These are phyloP conservation scores for Podosphaera xanthii DNA, from an alignment of 2,329 filamentous ascomycete species.

Conservation along the genomic window DNA sequence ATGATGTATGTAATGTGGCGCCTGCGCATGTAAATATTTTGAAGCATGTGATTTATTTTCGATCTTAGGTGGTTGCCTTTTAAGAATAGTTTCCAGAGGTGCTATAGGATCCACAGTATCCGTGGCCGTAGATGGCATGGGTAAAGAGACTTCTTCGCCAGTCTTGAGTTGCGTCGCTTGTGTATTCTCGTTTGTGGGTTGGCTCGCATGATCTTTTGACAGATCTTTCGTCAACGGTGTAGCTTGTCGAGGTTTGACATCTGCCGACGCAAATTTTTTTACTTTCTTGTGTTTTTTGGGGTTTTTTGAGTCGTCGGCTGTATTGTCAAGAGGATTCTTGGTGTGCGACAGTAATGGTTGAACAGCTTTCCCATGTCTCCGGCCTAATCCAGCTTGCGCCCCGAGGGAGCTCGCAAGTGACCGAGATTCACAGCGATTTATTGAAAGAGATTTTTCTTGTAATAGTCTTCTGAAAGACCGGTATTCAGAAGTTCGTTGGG, in stretches of 20 bases:
- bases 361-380: slow-evolving; percentile 36
- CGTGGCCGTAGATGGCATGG: not conserved
- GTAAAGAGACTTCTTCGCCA: slow-evolving; percentile 3
- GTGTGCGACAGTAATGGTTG: slow-evolving; percentile 23
- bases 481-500: slow-evolving; percentile 24
- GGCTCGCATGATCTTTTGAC: slow-evolving; percentile 9
- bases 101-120: slow-evolving; percentile 10
- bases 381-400: slow-evolving; percentile 24
- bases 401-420: slow-evolving; percentile 19
- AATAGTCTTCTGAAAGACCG: slow-evolving; percentile 17
- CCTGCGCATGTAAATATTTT: slow-evolving; percentile 42
- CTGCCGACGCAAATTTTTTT: not conserved
- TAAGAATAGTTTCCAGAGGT: slow-evolving; percentile 28
- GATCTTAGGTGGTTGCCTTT: slow-evolving; percentile 23
- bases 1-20: slow-evolving; percentile 74
- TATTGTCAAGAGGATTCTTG: not conserved
- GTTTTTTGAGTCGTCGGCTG: slow-evolving; percentile 1
- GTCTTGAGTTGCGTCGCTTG: slow-evolving; percentile 5
- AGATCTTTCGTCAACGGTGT: slow-evolving; percentile 5
- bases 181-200: slow-evolving; percentile 7
- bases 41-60: slow-evolving; percentile 18
- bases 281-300: not conserved
- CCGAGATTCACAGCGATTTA: slow-evolving; percentile 8
- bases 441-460: slow-evolving; percentile 11
- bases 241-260: slow-evolving; percentile 4